Evolutionary conservation across 2,329 filamentous ascomycete species (phyloP), one percentile per base, ranked within the genome.

Genomic region (Ceratocystis diversiconidia): DNA sequence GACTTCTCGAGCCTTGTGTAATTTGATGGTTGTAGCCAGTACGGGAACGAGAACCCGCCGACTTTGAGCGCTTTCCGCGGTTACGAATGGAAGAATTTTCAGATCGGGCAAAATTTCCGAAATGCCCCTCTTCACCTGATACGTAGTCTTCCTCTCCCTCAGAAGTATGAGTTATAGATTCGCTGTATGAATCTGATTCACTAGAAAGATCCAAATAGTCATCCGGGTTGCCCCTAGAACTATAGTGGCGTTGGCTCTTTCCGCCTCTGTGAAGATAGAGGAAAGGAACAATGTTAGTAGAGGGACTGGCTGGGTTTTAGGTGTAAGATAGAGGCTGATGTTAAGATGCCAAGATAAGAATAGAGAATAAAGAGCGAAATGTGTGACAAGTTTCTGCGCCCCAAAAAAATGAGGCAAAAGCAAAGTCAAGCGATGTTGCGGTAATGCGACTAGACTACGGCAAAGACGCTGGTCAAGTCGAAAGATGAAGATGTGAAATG

Each of bases 1-100:
- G 17, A 19, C 44, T 63, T 5, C 55, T 17, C 44, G 66, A 52
- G 32, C 65, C 44, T 3, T 32, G 55, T 15, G 55, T 30, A 10
- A 62, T 62, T 43, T n/a, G 59, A 22, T 30, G 52, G 59, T 46
- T 12, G 50, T 46, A 62, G 22, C 22, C n/a, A 32, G 25, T 2
- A 50, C 44, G 57, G 1, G 55, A 65, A 28, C 22, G 63, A 73
- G 70, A 76, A 76, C 65, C 73, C 72, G 52, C 78, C 25, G 60
- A 44, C 32, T 46, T 46, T 43, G 65, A 50, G 7, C 36, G 52
- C 43, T 25, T 55, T 50, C 12, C n/a, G 12, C 32, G 25, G 5
- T 7, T n/a, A n/a, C 52, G 61, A n/a, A 55, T 52, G 3, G 46
- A 36, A 6, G 65, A 65, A 12, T 36, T 46, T 8, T 61, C 65